Base-by-base conservation (phyloP, 371 early-diverging fungal species). In the Umbelopsis sp. region DNA sequence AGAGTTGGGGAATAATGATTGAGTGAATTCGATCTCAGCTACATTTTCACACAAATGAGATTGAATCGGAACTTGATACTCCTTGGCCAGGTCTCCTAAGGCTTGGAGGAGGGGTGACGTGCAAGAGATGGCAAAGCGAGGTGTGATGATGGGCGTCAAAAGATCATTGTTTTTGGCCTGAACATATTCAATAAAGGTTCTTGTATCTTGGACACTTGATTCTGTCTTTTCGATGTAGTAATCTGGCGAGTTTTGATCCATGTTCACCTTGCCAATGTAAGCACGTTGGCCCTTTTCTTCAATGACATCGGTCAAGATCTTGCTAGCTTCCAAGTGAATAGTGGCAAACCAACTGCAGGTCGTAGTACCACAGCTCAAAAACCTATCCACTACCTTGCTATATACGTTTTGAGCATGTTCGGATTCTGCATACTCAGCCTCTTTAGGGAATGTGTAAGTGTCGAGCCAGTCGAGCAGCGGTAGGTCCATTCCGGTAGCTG, bases 301-400 rank as follows among this genome's bases (percentile, higher is more conserved):
- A 38, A 94, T 86, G 14, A 89, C 79, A 32, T 93, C 87, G 3
- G 89, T 93, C 46, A 97, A 80, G 5, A 79, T 70, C 67, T 91
- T 82, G 70, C 87, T 86, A 3, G 92, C 86, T 11, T 89, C 89
- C 16, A 92, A 72, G 71, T 97, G 96, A 66, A 94, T 93, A 0
- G 96, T 96, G 3, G 91, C 96, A 80, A 89, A 97, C 89, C 96
- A 97, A 69, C 90, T 92, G 44, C 93, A 94, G 3, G 94, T 91
- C 0, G 98, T 97, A 8, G 96, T 94, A 20, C 92, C 94, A 72
- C 86, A 85, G 65, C 86, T 79, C 16, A 96, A 75, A n/a, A 90
- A 86, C 16, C 90, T 86, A 9, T 74, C 65, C 20, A 96, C 90
- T 0, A 87, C 91, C 44, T 78, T 77, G 45, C 77, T 67, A 72